A percentile compares a stretch with the other conserved stretches of the same genome.
phyloP scores from a whole-genome alignment of 225 moss, liverwort and hornwort species.

The Ulota crispa region DNA sequence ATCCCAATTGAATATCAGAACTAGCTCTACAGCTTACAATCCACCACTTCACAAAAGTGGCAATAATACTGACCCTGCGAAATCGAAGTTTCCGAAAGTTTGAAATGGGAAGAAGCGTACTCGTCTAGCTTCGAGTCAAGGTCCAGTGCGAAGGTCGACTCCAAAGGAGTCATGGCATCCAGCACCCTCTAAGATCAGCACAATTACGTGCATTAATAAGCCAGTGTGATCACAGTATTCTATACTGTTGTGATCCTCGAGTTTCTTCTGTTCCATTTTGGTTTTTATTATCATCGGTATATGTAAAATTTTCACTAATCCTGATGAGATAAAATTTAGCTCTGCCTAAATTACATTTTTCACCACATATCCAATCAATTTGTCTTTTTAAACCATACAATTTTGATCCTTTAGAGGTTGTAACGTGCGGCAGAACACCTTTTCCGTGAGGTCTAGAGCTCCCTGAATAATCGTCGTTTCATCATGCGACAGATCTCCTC shows the following conservation, averaged over 20 bases:
- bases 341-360: too few relatives aligned
- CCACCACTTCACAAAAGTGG: neutral
- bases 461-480: conserved; percentile 99
- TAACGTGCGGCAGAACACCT: conserved; percentile 38
- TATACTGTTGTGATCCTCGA: neutral
- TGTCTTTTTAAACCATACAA: neutral
- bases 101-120: conserved; percentile 27
- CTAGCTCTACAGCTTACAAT: neutral
- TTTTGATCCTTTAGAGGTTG: neutral
- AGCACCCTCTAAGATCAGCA: conserved; percentile 55
- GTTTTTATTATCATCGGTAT: too few relatives aligned
- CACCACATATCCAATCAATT: too few relatives aligned
- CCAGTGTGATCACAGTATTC: neutral
- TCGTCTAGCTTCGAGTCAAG: conserved; percentile 74
- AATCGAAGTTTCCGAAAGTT: neutral
- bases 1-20: neutral
- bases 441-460: conserved; percentile 91
- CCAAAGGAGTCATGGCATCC: conserved; percentile 91
- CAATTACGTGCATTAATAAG: neutral
- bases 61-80: neutral
- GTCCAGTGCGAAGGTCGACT: conserved; percentile 75
- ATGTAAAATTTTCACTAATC: too few relatives aligned
- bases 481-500: conserved; percentile 92
- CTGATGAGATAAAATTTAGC: too few relatives aligned
- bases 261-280: too few relatives aligned